A percentile compares a stretch with the other conserved stretches of the same genome.
These are phyloP conservation scores for Botrytis elliptica DNA, from an alignment of 2,329 filamentous ascomycete genomes.

Conservation along the genomic window DNA sequence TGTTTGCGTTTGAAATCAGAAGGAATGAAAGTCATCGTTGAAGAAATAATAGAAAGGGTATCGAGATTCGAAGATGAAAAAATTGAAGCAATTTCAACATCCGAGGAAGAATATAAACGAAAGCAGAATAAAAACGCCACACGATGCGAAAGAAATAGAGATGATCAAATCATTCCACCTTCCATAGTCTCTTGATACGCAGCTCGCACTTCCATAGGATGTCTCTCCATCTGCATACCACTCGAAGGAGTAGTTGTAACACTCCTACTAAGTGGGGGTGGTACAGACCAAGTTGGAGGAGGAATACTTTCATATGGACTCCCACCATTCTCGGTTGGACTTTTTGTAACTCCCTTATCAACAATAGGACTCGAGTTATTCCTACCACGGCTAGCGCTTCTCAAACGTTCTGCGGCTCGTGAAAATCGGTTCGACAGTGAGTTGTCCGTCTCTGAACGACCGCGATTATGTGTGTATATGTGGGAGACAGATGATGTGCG, in stretches of 20 bases:
- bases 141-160: constrained; percentile 24
- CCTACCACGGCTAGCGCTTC: constrained; percentile 57
- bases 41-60: constrained; percentile 27
- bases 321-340: constrained; percentile 29
- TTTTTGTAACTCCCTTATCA: constrained; percentile 29
- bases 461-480: constrained; percentile 50
- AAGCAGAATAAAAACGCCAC: constrained; percentile 3
- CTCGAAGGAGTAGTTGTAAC: constrained; percentile 22
- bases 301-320: constrained; percentile 39
- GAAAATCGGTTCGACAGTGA: constrained; percentile 54
- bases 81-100: constrained; percentile 5
- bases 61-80: constrained; percentile 21
- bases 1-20: constrained; percentile 19
- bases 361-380: constrained; percentile 38
- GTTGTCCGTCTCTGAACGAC: constrained; percentile 54
- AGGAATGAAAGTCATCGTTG: constrained; percentile 10
- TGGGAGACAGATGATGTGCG: constrained; percentile 28
- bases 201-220: constrained; percentile 38
- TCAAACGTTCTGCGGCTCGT: constrained; percentile 59
- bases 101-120: background rate
- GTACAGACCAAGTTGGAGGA: constrained; percentile 26
- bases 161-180: constrained; percentile 39
- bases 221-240: constrained; percentile 31
- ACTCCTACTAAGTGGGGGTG: constrained; percentile 22
- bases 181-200: constrained; percentile 34